Percentiles rank a stretch among this genome's conserved stretches.
Evolutionary conservation across 345 rosid genomes (phyloP).

Genomic region (Euclidium syriacum): DNA sequence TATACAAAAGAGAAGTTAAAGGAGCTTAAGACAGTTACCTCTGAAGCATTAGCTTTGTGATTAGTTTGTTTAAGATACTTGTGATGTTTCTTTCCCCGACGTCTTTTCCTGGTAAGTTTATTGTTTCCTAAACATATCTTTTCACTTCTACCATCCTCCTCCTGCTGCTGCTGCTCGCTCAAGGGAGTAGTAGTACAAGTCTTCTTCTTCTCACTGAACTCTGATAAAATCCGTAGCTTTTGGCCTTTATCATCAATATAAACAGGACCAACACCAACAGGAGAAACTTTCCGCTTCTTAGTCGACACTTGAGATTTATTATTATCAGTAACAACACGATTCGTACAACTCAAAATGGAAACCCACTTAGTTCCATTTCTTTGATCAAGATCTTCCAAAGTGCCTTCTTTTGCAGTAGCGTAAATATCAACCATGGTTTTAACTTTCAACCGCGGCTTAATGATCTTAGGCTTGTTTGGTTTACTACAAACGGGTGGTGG

Average conservation of each 20-base stretch:
- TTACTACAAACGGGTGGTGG: constrained; percentile 56
- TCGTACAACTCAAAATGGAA: constrained; percentile 35
- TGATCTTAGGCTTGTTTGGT: constrained; percentile 55
- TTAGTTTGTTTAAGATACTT: constrained; percentile 57
- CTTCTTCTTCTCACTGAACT: constrained; percentile 30
- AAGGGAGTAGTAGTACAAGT: constrained; percentile 6
- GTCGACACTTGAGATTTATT: constrained; percentile 32
- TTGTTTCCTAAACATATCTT: constrained; percentile 39
- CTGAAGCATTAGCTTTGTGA: constrained; percentile 37
- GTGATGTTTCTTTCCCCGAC: constrained; percentile 42
- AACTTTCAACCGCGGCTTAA: constrained; percentile 61
- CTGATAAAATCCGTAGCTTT: constrained; percentile 75
- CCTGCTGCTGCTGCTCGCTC: constrained; percentile 6
- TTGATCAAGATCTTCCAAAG: constrained; percentile 85
- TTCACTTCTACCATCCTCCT: background rate
- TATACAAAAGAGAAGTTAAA: background rate
- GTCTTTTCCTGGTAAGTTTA: constrained; percentile 40
- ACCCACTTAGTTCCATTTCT: constrained; percentile 62
- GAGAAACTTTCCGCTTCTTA: constrained; percentile 43
- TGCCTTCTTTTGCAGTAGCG: constrained; percentile 54
- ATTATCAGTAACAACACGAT: constrained; percentile 33
- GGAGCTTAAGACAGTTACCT: constrained; percentile 37
- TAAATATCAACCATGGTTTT: constrained; percentile 84
- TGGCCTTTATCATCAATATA: constrained; percentile 87
- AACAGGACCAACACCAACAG: constrained; percentile 65